These are phyloP conservation scores for Allomyces javanicus DNA, from an alignment of 192 early-diverging fungal genomes.

Conservation along the genomic window DNA sequence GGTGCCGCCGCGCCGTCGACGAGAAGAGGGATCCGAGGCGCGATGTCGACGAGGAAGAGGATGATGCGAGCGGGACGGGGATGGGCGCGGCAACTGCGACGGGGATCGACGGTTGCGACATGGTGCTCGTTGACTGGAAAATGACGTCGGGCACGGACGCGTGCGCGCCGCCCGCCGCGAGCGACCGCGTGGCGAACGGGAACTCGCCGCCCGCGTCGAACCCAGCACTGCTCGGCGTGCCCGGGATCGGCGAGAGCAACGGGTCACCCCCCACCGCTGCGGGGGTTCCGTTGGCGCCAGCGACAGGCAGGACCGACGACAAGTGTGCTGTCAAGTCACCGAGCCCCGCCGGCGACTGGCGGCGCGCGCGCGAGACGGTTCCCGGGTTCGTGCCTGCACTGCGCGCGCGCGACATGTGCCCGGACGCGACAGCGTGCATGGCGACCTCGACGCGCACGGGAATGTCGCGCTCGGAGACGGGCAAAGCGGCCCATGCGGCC, in stretches of 20 bases:
- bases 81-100: background rate
- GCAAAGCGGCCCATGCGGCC: background rate
- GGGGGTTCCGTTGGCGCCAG: no score
- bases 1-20: conserved; percentile 7
- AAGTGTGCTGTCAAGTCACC: no score
- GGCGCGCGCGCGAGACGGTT: background rate
- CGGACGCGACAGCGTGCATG: background rate
- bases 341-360: background rate
- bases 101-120: no score
- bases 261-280: no score
- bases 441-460: background rate
- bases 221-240: no score
- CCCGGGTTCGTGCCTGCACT: background rate
- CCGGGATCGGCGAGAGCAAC: no score
- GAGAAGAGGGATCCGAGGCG: background rate
- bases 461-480: background rate
- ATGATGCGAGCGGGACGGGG: background rate
- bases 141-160: no score
- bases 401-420: background rate
- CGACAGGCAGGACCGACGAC: no score
- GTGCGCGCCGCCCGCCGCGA: background rate
- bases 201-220: no score
- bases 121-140: no score
- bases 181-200: background rate
- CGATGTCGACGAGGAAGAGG: background rate